Evolutionary conservation across 1,284 basidiomycete genomes (phyloP), one percentile per base, ranked within the genome.

Genomic region (Veloboletus limbatus): DNA sequence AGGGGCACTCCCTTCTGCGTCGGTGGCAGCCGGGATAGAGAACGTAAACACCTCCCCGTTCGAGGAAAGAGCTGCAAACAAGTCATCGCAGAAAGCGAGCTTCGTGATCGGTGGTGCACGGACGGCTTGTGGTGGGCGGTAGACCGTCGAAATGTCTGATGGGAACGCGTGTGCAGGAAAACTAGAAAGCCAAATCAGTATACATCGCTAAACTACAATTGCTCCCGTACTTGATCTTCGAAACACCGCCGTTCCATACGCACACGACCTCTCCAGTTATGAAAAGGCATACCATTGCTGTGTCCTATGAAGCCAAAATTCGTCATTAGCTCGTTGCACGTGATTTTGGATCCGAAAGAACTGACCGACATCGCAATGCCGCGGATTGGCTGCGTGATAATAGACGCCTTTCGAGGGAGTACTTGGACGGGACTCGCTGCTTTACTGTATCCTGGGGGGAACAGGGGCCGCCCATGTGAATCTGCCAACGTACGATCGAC

Each of bases 41-140:
- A 97, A 97, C 0, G 87, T 91, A 62, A 94, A 99, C 2, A 98
- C 79, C 63, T 98, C 97, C 18, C 97, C 97, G 47, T 87, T 85
- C 5, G 81, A 81, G 0, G 92, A 90, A 4, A 98, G 72, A 0
- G 92, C 91, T 0, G 89, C 93, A 54, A 98, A 93, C 0, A 79
- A 76, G 41, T 85, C 84, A 14, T 94, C 93, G 53, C 84, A 88
- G 49, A 79, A 81, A 1, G 85, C 85, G 38, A 99, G 77, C 67
- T 94, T 97, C 31, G 76, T 72, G 43, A 98, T 93, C 42, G 75
- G 80, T 0, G 87, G 77, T 49, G 81, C 83, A 49, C 79, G 77
- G 27, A 78, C 68, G 6, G 84, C 81, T 55, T 88, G 86, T 1
- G 88, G 88, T 0, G 90, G 89, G 6, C 85, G 79, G 60, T 93